phyloP scores from a whole-genome alignment of 495 filamentous ascomycete species.

The Xylaria intraflava region DNA sequence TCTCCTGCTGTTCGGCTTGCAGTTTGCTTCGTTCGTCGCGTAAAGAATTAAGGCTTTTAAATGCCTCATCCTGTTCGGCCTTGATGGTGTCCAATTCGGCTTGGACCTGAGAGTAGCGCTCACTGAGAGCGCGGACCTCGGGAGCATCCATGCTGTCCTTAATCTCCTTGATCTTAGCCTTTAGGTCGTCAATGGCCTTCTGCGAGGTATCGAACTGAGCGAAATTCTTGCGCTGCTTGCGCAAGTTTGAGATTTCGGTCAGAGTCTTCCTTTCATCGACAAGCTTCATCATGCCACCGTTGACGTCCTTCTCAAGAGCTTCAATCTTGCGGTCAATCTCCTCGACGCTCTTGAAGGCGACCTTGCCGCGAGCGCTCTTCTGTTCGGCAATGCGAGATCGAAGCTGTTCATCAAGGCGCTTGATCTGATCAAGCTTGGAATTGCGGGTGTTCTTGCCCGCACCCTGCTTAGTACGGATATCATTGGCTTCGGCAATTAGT shows the following conservation, averaged over 20 bases:
- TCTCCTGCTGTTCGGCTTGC: slow-evolving; percentile 73
- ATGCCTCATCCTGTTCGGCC: slow-evolving; percentile 80
- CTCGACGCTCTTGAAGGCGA: slow-evolving; percentile 77
- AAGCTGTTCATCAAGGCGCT: slow-evolving; percentile 72
- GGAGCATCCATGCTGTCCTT: slow-evolving; percentile 84
- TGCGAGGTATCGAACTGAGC: slow-evolving; percentile 71
- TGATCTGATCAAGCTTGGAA: slow-evolving; percentile 76
- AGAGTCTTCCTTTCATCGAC: slow-evolving; percentile 97
- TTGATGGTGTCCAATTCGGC: slow-evolving; percentile 83
- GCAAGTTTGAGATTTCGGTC: slow-evolving; percentile 67
- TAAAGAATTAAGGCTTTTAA: slow-evolving; percentile 76
- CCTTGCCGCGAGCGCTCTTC: slow-evolving; percentile 68
- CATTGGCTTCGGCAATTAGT: slow-evolving; percentile 61
- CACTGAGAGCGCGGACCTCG: slow-evolving; percentile 79
- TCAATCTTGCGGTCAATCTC: slow-evolving; percentile 80
- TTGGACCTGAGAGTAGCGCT: slow-evolving; percentile 73
- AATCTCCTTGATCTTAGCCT: slow-evolving; percentile 75
- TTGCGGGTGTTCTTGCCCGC: slow-evolving; percentile 72
- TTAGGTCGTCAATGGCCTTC: slow-evolving; percentile 77
- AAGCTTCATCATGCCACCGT: slow-evolving; percentile 79
- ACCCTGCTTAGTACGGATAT: slow-evolving; percentile 75
- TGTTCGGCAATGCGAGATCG: slow-evolving; percentile 76
- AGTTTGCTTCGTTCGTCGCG: slow-evolving; percentile 83
- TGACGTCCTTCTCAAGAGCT: slow-evolving; percentile 72
- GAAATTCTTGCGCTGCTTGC: slow-evolving; percentile 87